Evolutionary conservation across 768 basidiomycete genomes (phyloP).

Genomic region (Rhizopogon sp.): DNA sequence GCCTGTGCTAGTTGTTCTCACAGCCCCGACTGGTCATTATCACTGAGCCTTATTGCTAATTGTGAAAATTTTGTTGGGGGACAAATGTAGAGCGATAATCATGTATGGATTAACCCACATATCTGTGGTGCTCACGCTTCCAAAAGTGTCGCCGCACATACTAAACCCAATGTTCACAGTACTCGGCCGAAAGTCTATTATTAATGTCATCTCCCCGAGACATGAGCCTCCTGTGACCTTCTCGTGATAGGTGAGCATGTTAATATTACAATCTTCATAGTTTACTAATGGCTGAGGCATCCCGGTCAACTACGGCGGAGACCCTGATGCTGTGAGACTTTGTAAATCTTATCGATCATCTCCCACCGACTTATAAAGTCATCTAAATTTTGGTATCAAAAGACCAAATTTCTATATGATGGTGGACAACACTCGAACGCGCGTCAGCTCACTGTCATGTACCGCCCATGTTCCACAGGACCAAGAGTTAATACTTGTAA

Average conservation of each 20-base stretch:
- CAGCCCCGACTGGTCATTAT: neutral
- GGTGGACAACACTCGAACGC: neutral
- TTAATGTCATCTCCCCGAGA: neutral
- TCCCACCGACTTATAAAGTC: neutral
- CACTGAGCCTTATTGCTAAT: neutral
- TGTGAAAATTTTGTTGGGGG: no score
- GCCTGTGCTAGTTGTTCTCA: no score
- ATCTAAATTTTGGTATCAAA: neutral
- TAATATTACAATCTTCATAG: neutral
- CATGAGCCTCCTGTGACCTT: neutral
- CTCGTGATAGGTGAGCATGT: neutral
- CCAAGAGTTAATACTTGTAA: constrained; percentile 14
- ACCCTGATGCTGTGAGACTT: neutral
- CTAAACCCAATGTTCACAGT: neutral
- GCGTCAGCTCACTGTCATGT: neutral
- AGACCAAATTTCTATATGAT: neutral
- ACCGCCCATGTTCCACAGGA: neutral
- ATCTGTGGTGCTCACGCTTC: neutral
- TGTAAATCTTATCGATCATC: neutral
- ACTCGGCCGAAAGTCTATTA: neutral
- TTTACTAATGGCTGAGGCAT: neutral
- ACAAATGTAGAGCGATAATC: neutral
- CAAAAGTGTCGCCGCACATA: neutral
- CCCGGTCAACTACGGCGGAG: neutral
- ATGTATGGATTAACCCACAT: neutral